Percentiles rank a stretch among this genome's conserved stretches.
Evolutionary conservation across 768 basidiomycete genomes (phyloP).

Genomic region (Asterophora lycoperdoides): DNA sequence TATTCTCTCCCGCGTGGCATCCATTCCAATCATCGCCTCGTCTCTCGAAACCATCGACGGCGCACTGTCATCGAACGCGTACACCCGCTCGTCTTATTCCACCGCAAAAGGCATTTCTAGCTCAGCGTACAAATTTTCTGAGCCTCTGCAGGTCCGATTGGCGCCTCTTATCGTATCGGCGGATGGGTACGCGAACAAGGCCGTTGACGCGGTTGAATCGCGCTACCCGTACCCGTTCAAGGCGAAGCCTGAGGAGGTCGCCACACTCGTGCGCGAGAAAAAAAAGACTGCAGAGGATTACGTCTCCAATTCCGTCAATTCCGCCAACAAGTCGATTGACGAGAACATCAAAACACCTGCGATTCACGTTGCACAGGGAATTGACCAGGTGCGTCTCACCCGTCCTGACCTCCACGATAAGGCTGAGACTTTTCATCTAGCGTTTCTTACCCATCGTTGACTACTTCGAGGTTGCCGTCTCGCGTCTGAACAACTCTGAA

Average conservation of each 20-base stretch:
- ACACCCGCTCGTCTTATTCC: constrained; percentile 62
- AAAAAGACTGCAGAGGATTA: constrained; percentile 51
- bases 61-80: constrained; percentile 53
- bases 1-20: constrained; percentile 56
- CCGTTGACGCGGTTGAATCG: constrained; percentile 66
- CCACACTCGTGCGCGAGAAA: constrained; percentile 51
- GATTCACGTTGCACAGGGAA: constrained; percentile 54
- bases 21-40: constrained; percentile 70
- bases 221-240: constrained; percentile 76
- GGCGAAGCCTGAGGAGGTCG: constrained; percentile 68
- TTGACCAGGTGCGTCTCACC: constrained; percentile 59
- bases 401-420: constrained; percentile 12
- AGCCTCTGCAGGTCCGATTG: constrained; percentile 61
- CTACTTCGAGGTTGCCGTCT: constrained; percentile 58
- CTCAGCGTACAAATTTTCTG: constrained; percentile 56
- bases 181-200: constrained; percentile 69
- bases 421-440: constrained; percentile 30
- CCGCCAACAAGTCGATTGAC: constrained; percentile 37
- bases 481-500: constrained; percentile 43
- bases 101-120: constrained; percentile 59
- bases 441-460: constrained; percentile 73
- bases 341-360: constrained; percentile 63
- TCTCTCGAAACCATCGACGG: constrained; percentile 56
- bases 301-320: constrained; percentile 44
- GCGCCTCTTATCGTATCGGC: constrained; percentile 62